A percentile compares a stretch with the other conserved stretches of the same genome.
Conservation (phyloP, 441 rosid genomes). For the Capsella rubella region DNA sequence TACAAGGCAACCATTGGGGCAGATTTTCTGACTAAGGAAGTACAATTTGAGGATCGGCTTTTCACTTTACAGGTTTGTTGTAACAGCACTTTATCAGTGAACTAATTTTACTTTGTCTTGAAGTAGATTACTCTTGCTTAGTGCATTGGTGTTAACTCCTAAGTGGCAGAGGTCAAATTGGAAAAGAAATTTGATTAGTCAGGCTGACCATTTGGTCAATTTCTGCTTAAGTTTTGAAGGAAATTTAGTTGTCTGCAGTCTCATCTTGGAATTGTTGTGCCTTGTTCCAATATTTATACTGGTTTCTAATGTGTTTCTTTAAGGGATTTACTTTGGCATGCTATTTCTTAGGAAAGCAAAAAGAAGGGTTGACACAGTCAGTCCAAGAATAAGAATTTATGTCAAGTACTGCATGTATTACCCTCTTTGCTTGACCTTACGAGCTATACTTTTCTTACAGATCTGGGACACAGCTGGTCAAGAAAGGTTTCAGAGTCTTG, state of each 20-base stretch:
- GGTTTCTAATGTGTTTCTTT: background rate
- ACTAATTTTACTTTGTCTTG: background rate
- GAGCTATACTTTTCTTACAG: slow-evolving; percentile 42
- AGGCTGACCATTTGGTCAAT: no score
- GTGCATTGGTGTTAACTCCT: no score
- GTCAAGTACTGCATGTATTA: background rate
- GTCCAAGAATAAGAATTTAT: slow-evolving; percentile 8
- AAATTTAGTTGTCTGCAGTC: background rate
- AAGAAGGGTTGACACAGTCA: background rate
- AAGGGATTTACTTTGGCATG: background rate
- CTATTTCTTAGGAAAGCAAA: background rate
- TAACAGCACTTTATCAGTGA: background rate
- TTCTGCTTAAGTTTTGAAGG: no score
- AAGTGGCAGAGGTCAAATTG: no score
- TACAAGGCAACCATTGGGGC: slow-evolving; percentile 81
- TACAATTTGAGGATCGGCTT: slow-evolving; percentile 69
- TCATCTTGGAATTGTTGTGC: background rate
- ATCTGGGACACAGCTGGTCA: slow-evolving; percentile 90
- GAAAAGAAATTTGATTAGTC: no score
- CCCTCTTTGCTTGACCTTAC: background rate
- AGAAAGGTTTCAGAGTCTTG: slow-evolving; percentile 81
- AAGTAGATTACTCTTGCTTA: background rate
- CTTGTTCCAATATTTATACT: background rate
- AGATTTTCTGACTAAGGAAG: slow-evolving; percentile 78
- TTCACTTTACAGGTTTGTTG: slow-evolving; percentile 72